Conservation (phyloP, 2,329 filamentous ascomycete species). For the Nigrograna mackinnonii region DNA sequence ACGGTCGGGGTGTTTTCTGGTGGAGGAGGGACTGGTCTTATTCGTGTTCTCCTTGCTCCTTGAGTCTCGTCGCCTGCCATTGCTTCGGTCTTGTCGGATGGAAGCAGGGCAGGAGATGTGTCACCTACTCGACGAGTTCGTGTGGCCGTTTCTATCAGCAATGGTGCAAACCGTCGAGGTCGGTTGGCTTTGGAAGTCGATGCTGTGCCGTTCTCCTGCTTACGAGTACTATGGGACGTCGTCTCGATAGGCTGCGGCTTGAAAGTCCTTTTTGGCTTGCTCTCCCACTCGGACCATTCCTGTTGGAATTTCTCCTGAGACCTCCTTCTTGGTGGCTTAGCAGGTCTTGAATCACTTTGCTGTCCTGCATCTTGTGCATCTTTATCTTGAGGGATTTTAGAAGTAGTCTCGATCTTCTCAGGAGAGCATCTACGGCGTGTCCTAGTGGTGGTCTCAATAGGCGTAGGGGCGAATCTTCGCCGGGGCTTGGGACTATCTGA, state of each 20-base stretch:
- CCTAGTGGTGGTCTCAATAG: slow-evolving; percentile 26
- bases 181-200: slow-evolving; percentile 29
- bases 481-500: slow-evolving; percentile 62
- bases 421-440: slow-evolving; percentile 28
- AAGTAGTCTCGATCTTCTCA: slow-evolving; percentile 33
- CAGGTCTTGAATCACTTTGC: too few species aligned
- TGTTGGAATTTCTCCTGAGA: not conserved
- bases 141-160: slow-evolving; percentile 79
- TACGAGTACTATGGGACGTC: slow-evolving; percentile 22
- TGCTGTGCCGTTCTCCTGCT: slow-evolving; percentile 5
- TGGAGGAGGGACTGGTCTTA: slow-evolving; percentile 61
- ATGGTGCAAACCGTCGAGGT: slow-evolving; percentile 68
- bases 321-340: not conserved
- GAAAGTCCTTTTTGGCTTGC: slow-evolving; percentile 25
- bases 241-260: slow-evolving; percentile 33
- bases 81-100: slow-evolving; percentile 73
- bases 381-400: slow-evolving; percentile 29
- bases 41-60: slow-evolving; percentile 26
- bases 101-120: slow-evolving; percentile 62
- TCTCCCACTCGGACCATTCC: slow-evolving; percentile 9
- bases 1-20: slow-evolving; percentile 38
- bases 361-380: too few species aligned
- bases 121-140: slow-evolving; percentile 71
- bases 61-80: slow-evolving; percentile 51
- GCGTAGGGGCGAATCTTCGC: slow-evolving; percentile 29